Percentiles rank a stretch among this genome's conserved stretches.
Conservation (phyloP, 306 rosid genomes). For the Arachis stenosperma region DNA sequence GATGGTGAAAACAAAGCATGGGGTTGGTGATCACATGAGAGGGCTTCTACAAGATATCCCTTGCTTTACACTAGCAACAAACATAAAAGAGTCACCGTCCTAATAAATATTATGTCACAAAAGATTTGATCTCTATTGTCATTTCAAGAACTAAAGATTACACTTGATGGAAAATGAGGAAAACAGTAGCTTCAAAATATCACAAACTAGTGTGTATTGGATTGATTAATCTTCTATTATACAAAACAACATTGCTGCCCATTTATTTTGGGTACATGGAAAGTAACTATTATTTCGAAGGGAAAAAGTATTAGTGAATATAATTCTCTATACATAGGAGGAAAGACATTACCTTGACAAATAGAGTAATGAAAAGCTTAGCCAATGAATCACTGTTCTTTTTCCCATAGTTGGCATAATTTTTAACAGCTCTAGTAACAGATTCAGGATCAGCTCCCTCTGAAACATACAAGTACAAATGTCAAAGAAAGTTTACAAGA, state of each 20-base stretch:
- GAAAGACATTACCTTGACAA: constrained; percentile 47
- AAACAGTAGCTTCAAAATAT: constrained; percentile 10
- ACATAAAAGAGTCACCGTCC: neutral
- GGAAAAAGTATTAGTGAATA: neutral
- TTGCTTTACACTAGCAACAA: constrained; percentile 11
- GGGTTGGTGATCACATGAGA: neutral
- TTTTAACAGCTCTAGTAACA: constrained; percentile 36
- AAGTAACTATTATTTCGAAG: constrained; percentile 2
- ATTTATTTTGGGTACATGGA: constrained; percentile 11
- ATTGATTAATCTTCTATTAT: constrained; percentile 1
- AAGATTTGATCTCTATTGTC: neutral
- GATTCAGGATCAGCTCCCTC: constrained; percentile 47
- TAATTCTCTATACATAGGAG: neutral
- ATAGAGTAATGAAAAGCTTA: constrained; percentile 50
- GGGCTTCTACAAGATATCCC: neutral
- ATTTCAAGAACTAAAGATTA: neutral
- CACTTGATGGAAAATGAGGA: neutral
- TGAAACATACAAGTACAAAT: constrained; percentile 39
- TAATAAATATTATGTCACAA: neutral
- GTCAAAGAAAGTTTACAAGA: constrained; percentile 10
- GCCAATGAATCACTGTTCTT: constrained; percentile 47
- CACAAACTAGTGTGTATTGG: neutral
- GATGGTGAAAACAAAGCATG: constrained; percentile 2
- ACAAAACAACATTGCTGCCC: neutral
- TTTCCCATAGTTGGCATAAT: constrained; percentile 45